These are phyloP conservation scores for Silene vulgaris DNA, from an alignment of 179 eudicot genomes.

Conservation along the genomic window DNA sequence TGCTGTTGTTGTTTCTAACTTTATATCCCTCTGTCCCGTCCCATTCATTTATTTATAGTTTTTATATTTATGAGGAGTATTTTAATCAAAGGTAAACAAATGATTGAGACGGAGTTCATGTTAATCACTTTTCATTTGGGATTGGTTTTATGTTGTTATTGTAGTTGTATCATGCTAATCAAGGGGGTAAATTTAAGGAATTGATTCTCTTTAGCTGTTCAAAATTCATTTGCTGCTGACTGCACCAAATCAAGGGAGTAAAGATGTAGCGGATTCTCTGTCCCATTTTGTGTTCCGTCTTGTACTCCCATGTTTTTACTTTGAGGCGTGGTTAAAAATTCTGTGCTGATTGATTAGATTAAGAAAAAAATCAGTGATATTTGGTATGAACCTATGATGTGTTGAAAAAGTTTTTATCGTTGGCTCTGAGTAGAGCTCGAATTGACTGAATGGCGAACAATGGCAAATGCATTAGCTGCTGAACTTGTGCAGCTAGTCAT, in stretches of 20 bases:
- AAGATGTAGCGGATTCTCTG: no score
- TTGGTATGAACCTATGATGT: neutral
- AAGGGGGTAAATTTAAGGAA: neutral
- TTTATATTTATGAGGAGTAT: no score
- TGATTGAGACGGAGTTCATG: no score
- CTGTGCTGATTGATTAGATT: neutral
- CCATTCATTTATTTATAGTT: no score
- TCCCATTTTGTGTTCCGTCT: no score
- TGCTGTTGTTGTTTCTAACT: no score
- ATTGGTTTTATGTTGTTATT: no score
- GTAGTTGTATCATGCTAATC: no score
- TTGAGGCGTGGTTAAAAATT: neutral
- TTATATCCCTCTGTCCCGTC: no score
- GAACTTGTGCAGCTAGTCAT: neutral
- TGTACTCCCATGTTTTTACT: no score
- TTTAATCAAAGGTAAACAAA: no score
- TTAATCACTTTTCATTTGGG: no score
- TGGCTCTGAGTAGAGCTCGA: neutral
- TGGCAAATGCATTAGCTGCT: neutral
- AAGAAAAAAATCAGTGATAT: neutral
- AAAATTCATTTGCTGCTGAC: neutral
- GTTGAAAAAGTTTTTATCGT: neutral
- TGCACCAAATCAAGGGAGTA: neutral
- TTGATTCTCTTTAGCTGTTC: neutral
- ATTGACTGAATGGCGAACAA: neutral